Conservation (phyloP, 352 stramenopile species). For the Lagenidium giganteum region DNA sequence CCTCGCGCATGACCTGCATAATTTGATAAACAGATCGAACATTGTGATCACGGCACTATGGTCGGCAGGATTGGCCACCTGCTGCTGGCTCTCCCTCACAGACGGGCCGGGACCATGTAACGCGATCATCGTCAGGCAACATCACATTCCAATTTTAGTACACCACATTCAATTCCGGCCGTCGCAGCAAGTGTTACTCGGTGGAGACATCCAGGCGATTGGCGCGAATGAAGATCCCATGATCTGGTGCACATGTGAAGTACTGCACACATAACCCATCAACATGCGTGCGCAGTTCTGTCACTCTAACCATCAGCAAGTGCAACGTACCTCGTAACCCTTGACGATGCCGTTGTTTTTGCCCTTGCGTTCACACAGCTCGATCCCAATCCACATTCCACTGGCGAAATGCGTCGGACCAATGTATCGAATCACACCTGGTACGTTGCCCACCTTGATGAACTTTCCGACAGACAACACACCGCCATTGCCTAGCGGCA, state of each 20-base stretch:
- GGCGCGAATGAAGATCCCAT: constrained; percentile 70
- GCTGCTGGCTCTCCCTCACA: too few species aligned
- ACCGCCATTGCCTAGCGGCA: constrained; percentile 35
- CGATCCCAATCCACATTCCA: constrained; percentile 71
- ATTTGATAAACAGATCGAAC: too few species aligned
- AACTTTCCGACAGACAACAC: constrained; percentile 46
- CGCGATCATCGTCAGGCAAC: too few species aligned
- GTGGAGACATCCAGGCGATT: constrained; percentile 38
- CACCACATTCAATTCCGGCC: too few species aligned
- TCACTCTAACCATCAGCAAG: too few species aligned
- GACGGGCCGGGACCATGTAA: too few species aligned
- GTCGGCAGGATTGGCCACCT: too few species aligned
- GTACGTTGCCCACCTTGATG: constrained; percentile 48
- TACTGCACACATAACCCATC: constrained; percentile 34
- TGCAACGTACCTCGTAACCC: constrained; percentile 24
- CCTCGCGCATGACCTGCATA: too few species aligned
- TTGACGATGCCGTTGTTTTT: constrained; percentile 63
- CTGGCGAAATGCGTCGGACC: constrained; percentile 54
- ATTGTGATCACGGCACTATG: too few species aligned
- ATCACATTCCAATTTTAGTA: too few species aligned
- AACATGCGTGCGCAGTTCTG: too few species aligned
- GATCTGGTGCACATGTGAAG: constrained; percentile 45
- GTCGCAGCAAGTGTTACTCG: too few species aligned
- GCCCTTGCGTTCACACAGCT: constrained; percentile 50
- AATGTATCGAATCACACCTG: constrained; percentile 64